These are phyloP conservation scores for Rhodotorula sp. DNA, from an alignment of 1,284 basidiomycete genomes.

Conservation along the genomic window DNA sequence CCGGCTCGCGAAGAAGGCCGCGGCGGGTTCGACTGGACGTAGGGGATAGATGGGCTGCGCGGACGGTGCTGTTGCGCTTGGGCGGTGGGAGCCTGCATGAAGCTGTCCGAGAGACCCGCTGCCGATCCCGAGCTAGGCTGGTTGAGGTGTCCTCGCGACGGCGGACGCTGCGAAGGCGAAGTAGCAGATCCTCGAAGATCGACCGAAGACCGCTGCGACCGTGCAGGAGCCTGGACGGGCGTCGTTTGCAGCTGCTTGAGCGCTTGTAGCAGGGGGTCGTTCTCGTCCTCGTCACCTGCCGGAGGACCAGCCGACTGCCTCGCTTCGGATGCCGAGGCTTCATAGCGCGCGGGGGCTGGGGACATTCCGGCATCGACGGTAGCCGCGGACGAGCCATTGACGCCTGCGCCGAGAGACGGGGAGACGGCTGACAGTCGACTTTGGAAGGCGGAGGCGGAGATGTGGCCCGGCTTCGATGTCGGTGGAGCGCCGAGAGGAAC, in stretches of 20 bases:
- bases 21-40: slow-evolving; percentile 9
- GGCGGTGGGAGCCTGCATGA: slow-evolving; percentile 24
- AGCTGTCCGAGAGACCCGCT: slow-evolving; percentile 12
- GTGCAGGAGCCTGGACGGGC: slow-evolving; percentile 9
- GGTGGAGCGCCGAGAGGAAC: neutral
- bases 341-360: slow-evolving; percentile 4
- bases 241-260: slow-evolving; percentile 21
- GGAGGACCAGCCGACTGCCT: neutral
- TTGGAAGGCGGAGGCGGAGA: slow-evolving; percentile 30
- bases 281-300: slow-evolving; percentile 19
- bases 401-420: neutral
- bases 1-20: slow-evolving; percentile 25
- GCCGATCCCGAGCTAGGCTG: slow-evolving; percentile 9
- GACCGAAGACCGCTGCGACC: slow-evolving; percentile 11
- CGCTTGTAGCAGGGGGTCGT: slow-evolving; percentile 35
- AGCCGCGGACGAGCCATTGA: neutral
- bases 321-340: neutral
- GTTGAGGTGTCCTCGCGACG: slow-evolving; percentile 14
- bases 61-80: neutral
- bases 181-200: slow-evolving; percentile 17
- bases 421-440: slow-evolving; percentile 14
- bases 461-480: slow-evolving; percentile 25
- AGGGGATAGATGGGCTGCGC: slow-evolving; percentile 1
- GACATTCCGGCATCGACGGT: neutral
- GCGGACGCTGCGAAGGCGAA: slow-evolving; percentile 10